Percentiles rank a stretch among this genome's conserved stretches.
phyloP scores from a whole-genome alignment of 257 asterid genomes.

The Scutellaria baicalensis region DNA sequence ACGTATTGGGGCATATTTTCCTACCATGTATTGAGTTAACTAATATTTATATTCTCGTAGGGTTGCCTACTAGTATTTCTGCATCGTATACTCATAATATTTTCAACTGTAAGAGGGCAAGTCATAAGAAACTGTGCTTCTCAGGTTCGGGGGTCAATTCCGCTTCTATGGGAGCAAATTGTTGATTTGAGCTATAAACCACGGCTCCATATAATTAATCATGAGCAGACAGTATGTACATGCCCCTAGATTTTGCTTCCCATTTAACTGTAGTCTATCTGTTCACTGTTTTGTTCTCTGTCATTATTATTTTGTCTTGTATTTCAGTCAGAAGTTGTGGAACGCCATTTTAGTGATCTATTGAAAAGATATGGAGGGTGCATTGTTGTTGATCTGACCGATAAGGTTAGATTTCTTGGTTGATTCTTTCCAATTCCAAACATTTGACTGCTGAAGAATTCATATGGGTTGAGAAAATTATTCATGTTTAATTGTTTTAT shows the following conservation, averaged over 20 bases:
- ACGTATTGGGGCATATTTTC: not conserved
- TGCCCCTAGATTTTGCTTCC: slow-evolving; percentile 11
- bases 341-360: slow-evolving; percentile 89
- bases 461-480: not conserved
- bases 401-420: slow-evolving; percentile 54
- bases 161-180: slow-evolving; percentile 98
- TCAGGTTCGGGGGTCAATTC: slow-evolving; percentile 96
- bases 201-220: slow-evolving; percentile 61
- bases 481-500: not conserved
- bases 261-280: not conserved
- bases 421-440: not conserved
- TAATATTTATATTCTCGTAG: not conserved
- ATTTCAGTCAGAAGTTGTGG: slow-evolving; percentile 71
- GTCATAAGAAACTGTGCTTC: slow-evolving; percentile 17
- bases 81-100: not conserved
- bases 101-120: not conserved
- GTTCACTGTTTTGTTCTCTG: slow-evolving; percentile 3
- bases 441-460: slow-evolving; percentile 10
- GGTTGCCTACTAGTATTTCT: not conserved
- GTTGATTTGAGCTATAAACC: slow-evolving; percentile 99
- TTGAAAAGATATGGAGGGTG: slow-evolving; percentile 83
- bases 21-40: not conserved
- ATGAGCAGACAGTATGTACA: slow-evolving; percentile 70
- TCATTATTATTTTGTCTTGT: slow-evolving; percentile 7
- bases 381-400: slow-evolving; percentile 78